phyloP scores from a whole-genome alignment of 495 filamentous ascomycete species.

The Evansstolkia leycettana region DNA sequence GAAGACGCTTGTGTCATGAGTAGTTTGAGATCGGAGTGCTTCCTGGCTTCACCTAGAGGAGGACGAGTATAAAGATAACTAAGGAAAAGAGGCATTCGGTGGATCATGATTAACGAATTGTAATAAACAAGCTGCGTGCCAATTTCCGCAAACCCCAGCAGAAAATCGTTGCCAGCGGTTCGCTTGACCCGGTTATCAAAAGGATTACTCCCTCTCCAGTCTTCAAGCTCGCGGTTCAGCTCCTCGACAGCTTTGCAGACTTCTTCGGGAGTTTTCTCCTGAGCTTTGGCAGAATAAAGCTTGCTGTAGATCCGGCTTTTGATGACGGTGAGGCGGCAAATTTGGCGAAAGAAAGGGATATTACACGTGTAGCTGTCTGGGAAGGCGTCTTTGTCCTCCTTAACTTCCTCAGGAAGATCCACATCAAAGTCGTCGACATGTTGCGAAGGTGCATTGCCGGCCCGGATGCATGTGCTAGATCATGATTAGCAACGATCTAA shows the following conservation, averaged over 20 bases:
- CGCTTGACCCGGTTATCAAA: slow-evolving; percentile 64
- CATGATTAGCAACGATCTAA: not conserved
- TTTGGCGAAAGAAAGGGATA: slow-evolving; percentile 75
- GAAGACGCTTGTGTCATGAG: slow-evolving; percentile 73
- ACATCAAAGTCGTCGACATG: slow-evolving; percentile 96
- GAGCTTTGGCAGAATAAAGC: slow-evolving; percentile 78
- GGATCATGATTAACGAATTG: slow-evolving; percentile 90
- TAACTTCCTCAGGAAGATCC: slow-evolving; percentile 70
- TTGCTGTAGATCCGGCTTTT: slow-evolving; percentile 83
- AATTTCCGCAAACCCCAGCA: slow-evolving; percentile 75
- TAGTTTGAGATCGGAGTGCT: slow-evolving; percentile 32
- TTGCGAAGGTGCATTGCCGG: slow-evolving; percentile 78
- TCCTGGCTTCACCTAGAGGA: slow-evolving; percentile 72
- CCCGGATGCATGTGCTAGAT: slow-evolving; percentile 63
- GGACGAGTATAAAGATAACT: slow-evolving; percentile 72
- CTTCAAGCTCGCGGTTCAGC: slow-evolving; percentile 74
- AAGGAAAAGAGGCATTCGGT: slow-evolving; percentile 88
- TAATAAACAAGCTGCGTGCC: slow-evolving; percentile 89
- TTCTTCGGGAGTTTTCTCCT: slow-evolving; percentile 72
- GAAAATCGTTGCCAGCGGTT: slow-evolving; percentile 69
- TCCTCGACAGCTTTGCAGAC: slow-evolving; percentile 79
- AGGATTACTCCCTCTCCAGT: slow-evolving; percentile 79
- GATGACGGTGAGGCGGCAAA: slow-evolving; percentile 79
- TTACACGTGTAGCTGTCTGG: slow-evolving; percentile 46
- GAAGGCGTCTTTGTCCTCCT: slow-evolving; percentile 56